These are phyloP conservation scores for Kregervanrija delftensis DNA, from an alignment of 805 yeast species.

Conservation along the genomic window DNA sequence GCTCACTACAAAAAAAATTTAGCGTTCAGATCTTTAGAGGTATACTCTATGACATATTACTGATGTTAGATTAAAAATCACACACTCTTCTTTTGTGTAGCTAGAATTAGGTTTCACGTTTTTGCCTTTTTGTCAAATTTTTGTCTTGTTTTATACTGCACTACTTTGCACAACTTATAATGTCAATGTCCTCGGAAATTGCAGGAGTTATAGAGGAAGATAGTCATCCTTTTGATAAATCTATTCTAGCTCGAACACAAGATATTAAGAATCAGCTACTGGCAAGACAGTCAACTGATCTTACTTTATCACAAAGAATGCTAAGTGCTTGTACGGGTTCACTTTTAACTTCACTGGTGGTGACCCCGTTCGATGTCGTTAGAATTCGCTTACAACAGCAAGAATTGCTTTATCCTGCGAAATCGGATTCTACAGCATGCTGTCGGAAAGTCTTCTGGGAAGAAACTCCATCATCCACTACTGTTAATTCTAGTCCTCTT, in stretches of 20 bases:
- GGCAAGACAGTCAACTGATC: slow-evolving; percentile 17
- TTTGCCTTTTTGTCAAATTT: too few species aligned
- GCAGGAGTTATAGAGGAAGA: slow-evolving; percentile 34
- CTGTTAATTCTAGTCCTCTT: slow-evolving; percentile 10
- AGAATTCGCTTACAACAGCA: slow-evolving; percentile 75
- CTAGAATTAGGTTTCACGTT: too few species aligned
- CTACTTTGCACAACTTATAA: slow-evolving; percentile 6
- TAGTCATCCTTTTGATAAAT: slow-evolving; percentile 11
- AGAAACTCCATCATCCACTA: slow-evolving; percentile 7
- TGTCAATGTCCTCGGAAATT: slow-evolving; percentile 35
- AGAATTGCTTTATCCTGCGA: slow-evolving; percentile 42
- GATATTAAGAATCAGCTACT: neutral
- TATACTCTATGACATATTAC: neutral
- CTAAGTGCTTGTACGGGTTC: slow-evolving; percentile 75
- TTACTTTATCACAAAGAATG: slow-evolving; percentile 58
- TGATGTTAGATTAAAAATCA: neutral
- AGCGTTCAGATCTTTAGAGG: neutral
- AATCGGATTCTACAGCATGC: slow-evolving; percentile 21
- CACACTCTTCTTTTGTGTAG: too few species aligned
- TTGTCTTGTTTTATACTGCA: too few species aligned
- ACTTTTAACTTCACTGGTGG: slow-evolving; percentile 59
- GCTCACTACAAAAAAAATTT: too few species aligned
- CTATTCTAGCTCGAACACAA: neutral
- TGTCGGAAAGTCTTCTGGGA: slow-evolving; percentile 34
- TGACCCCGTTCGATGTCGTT: slow-evolving; percentile 79